phyloP scores from a whole-genome alignment of 768 basidiomycete species.

The Lactarius hengduanensis region DNA sequence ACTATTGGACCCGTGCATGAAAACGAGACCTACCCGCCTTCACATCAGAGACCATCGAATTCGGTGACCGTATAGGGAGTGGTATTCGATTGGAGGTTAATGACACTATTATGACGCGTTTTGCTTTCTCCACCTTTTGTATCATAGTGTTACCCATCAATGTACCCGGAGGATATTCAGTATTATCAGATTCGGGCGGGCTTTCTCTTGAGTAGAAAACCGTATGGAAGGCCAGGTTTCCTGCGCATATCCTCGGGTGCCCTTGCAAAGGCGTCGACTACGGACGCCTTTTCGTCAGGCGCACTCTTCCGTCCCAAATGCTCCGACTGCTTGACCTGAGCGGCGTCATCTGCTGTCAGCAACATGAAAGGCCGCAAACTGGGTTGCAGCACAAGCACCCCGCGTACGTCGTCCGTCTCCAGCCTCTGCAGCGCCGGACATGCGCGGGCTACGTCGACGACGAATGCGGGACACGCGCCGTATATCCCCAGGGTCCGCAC shows the following conservation, averaged over 20 bases:
- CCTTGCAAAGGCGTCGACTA: neutral
- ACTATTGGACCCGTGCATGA: slow-evolving; percentile 38
- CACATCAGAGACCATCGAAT: neutral
- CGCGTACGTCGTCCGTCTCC: slow-evolving; percentile 25
- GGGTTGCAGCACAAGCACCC: slow-evolving; percentile 19
- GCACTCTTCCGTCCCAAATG: neutral
- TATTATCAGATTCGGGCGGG: neutral
- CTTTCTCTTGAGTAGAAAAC: neutral
- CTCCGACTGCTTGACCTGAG: no score
- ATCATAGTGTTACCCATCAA: slow-evolving; percentile 2
- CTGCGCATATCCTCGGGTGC: neutral
- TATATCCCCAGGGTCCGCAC: slow-evolving; percentile 31
- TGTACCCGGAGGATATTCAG: neutral
- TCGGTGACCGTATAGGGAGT: neutral
- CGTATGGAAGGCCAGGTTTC: neutral
- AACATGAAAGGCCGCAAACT: slow-evolving; percentile 21
- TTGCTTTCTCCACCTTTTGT: neutral
- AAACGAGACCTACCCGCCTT: neutral
- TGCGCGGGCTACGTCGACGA: slow-evolving; percentile 31
- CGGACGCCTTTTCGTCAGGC: neutral
- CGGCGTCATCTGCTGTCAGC: neutral
- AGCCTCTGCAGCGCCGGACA: slow-evolving; percentile 30
- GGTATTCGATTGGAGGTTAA: neutral
- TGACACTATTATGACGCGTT: neutral
- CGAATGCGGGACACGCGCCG: slow-evolving; percentile 30